These are phyloP conservation scores for Talaromyces piceae DNA, from an alignment of 2,329 filamentous ascomycete species.

Conservation along the genomic window DNA sequence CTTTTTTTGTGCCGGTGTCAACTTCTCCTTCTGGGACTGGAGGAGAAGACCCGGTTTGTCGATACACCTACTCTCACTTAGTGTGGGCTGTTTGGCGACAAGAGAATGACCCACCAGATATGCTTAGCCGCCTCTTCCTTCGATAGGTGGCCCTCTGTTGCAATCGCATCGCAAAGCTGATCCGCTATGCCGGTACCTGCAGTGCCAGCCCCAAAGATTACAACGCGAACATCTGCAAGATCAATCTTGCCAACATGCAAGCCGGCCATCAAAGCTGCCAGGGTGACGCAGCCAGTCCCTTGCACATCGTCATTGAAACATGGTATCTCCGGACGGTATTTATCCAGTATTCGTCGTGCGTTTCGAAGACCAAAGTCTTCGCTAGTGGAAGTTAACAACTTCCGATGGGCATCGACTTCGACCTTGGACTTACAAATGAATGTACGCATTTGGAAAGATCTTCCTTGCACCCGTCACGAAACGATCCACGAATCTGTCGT, in stretches of 20 bases:
- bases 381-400: conserved; percentile 13
- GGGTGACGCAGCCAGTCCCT: conserved; percentile 78
- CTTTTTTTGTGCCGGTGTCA: conserved; percentile 59
- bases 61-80: conserved; percentile 53
- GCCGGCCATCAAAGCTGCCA: conserved; percentile 73
- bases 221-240: conserved; percentile 60
- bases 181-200: conserved; percentile 83
- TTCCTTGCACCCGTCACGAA: conserved; percentile 64
- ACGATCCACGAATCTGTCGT: conserved; percentile 67
- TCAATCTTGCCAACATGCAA: conserved; percentile 61
- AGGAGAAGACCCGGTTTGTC: conserved; percentile 75
- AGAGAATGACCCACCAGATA: conserved; percentile 49
- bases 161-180: conserved; percentile 73
- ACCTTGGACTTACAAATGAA: conserved; percentile 57
- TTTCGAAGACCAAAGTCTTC: conserved; percentile 80
- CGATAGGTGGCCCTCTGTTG: conserved; percentile 56
- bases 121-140: conserved; percentile 70
- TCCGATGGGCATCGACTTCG: not conserved
- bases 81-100: not conserved
- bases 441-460: conserved; percentile 69
- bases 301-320: conserved; percentile 93
- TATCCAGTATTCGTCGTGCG: conserved; percentile 67
- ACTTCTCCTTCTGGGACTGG: conserved; percentile 50
- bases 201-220: conserved; percentile 73
- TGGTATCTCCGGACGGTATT: conserved; percentile 63